A percentile compares a stretch with the other conserved stretches of the same genome.
Conservation (phyloP, 768 basidiomycete genomes). For the Lactarius sanguifluus region DNA sequence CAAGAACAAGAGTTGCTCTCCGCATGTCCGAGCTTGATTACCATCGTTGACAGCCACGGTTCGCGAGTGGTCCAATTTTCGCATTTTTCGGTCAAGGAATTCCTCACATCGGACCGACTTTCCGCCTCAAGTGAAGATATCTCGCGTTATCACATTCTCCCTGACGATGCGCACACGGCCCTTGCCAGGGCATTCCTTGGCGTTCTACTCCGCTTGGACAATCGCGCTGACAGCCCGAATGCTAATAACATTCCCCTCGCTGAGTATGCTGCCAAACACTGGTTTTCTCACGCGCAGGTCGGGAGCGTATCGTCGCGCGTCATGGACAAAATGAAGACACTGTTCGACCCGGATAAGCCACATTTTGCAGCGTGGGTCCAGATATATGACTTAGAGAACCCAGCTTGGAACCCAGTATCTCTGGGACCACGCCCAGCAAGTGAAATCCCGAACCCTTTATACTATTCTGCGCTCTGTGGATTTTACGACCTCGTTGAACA, state of each 20-base stretch:
- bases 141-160: not conserved
- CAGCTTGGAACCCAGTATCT: too few species aligned
- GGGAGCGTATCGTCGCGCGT: not conserved
- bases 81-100: not conserved
- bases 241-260: not conserved
- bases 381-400: not conserved
- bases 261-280: not conserved
- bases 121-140: not conserved
- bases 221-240: not conserved
- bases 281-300: not conserved
- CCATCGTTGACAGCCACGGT: not conserved
- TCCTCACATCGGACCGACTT: not conserved
- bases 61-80: not conserved
- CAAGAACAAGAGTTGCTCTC: conserved; percentile 1
- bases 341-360: not conserved
- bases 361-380: not conserved
- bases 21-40: not conserved
- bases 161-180: not conserved
- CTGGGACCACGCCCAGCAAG: too few species aligned
- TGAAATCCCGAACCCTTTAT: too few species aligned
- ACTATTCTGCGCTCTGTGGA: not conserved
- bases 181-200: not conserved
- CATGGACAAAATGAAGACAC: not conserved
- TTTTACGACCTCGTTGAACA: not conserved
- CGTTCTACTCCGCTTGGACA: not conserved